Base-by-base conservation (phyloP, 441 rosid genomes). In the Pelargonium citronellum region DNA sequence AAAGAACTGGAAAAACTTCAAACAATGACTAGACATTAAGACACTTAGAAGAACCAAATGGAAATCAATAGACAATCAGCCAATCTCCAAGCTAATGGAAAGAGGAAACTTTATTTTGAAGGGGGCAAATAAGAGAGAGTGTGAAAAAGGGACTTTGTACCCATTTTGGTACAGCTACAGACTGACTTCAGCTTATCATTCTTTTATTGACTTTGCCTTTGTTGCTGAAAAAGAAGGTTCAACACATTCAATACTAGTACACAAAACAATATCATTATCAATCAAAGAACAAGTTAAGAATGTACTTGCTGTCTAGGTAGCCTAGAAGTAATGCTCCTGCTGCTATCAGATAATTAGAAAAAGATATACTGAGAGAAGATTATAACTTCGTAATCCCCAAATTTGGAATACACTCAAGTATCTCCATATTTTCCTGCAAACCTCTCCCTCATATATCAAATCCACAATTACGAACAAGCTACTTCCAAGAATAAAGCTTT, bases 231-330 rank as follows among this genome's bases (percentile, higher is more conserved):
- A 57, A 19, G 24, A 55, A 20, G 44, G 49, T 15, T 61, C 37
- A 27, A 70, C 27, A 61, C 46, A 60, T 71, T 71, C 58, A 51
- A 51, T 69, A 61, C 70, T 70, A 69, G 24, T 67, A 67, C 71
- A 53, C 34, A 24, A 44, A 46, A 66, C 30, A 44, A 66, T 47
- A 64, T 44, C 69, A 81, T 55, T 58, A 43, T 51, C 19, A 51
- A 17, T 51, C 17, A 69, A 67, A 1, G 24, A 78, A 74, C 73
- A 72, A 70, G 67, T 69, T 69, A 73, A 65, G 74, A 73, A 67
- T 75, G 72, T 58, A 58, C 55, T 67, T 70, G 46, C 51, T 60
- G 58, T 63, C 46, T 37, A 67, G 64, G 51, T 65, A 57, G 68
- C 41, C 57, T 22, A 37, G 4, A 34, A 73, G 67, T 7, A 20